A percentile compares a stretch with the other conserved stretches of the same genome.
These are phyloP conservation scores for Ceratobasidium sp. DNA, from an alignment of 1,284 basidiomycete species.

Conservation along the genomic window DNA sequence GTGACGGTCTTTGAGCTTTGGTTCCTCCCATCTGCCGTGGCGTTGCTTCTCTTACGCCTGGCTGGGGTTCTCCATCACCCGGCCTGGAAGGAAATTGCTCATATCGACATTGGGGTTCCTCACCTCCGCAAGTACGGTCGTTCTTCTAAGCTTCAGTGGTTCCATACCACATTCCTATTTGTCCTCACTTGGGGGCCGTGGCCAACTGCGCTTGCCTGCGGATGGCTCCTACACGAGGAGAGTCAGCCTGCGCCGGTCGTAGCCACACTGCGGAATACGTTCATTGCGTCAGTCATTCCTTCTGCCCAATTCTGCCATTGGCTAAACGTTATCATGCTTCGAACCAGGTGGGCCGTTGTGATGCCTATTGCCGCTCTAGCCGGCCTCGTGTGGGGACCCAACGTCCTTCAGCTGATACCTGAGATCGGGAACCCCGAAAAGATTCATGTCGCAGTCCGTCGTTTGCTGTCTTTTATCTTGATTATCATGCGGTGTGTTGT, in stretches of 20 bases:
- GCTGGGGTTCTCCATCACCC: conserved; percentile 45
- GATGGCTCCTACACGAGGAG: conserved; percentile 30
- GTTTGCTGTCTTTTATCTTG: conserved; percentile 30
- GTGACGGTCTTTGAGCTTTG: conserved; percentile 44
- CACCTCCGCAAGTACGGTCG: conserved; percentile 38
- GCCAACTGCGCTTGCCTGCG: conserved; percentile 27
- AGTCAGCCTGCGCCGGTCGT: conserved; percentile 31
- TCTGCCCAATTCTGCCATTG: background rate
- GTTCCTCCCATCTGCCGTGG: conserved; percentile 45
- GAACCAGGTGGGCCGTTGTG: conserved; percentile 18
- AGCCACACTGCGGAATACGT: conserved; percentile 20
- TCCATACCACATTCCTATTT: conserved; percentile 37
- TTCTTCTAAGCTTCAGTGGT: conserved; percentile 37
- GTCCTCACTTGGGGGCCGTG: conserved; percentile 45
- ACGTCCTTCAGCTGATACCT: conserved; percentile 20
- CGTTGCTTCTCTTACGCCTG: conserved; percentile 32
- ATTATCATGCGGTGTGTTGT: conserved; percentile 39
- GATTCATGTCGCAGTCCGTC: conserved; percentile 21
- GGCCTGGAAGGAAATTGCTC: conserved; percentile 47
- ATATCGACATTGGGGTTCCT: conserved; percentile 44
- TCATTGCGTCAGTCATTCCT: conserved; percentile 20
- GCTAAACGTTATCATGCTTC: background rate
- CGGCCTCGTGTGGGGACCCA: conserved; percentile 27
- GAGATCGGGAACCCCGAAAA: conserved; percentile 29
- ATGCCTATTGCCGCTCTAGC: conserved; percentile 29